Evolutionary conservation across 331 rosid genomes (phyloP).

Genomic region (Malus hybrid): DNA sequence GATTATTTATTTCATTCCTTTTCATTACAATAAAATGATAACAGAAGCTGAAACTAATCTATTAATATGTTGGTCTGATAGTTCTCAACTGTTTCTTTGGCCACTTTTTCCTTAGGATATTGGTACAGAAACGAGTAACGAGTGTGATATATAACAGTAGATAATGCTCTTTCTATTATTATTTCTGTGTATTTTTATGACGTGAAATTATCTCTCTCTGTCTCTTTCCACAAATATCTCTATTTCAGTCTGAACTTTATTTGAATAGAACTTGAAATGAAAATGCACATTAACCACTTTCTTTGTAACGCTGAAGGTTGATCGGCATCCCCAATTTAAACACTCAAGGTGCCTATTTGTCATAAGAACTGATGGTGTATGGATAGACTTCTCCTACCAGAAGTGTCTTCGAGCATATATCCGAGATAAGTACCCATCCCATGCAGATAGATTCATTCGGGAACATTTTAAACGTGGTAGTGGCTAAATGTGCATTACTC

Average conservation of each 20-base stretch:
- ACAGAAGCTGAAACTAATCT: neutral
- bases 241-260: neutral
- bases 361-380: constrained; percentile 74
- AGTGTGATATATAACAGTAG: neutral
- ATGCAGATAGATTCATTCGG: constrained; percentile 70
- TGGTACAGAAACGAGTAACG: neutral
- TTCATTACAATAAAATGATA: neutral
- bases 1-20: neutral
- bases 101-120: neutral
- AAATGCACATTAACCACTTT: neutral
- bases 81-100: neutral
- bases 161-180: neutral
- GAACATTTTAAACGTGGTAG: constrained; percentile 77
- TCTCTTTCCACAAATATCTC: neutral
- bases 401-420: constrained; percentile 71
- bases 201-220: neutral
- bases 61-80: neutral
- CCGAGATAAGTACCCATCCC: constrained; percentile 65
- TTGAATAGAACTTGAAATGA: neutral
- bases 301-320: constrained; percentile 54
- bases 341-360: constrained; percentile 79
- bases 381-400: constrained; percentile 27
- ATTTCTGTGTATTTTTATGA: neutral
- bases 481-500: constrained; percentile 29
- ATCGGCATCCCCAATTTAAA: constrained; percentile 76